These are phyloP conservation scores for Persicaria tinctoria DNA, from an alignment of 148 eudicot species.

Conservation along the genomic window DNA sequence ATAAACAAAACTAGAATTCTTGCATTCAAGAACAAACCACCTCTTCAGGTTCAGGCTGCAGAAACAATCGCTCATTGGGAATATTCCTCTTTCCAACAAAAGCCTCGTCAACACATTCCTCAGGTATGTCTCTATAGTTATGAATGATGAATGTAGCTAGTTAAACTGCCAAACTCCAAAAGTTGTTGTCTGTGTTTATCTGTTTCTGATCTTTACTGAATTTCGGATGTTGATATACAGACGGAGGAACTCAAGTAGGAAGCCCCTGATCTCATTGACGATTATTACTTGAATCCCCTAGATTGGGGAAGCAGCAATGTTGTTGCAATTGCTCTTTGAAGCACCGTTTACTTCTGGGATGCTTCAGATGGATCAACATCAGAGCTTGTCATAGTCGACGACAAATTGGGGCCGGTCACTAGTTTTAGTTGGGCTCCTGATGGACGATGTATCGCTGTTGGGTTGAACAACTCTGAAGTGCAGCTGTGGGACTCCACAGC, in stretches of 20 bases:
- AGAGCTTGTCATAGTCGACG: conserved; percentile 75
- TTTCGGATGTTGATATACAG: conserved; percentile 29
- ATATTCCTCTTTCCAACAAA: conserved; percentile 44
- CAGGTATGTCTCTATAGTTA: conserved; percentile 71
- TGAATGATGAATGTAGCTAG: too few relatives aligned
- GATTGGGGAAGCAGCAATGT: conserved; percentile 89
- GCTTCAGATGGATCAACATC: conserved; percentile 72
- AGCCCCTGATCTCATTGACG: conserved; percentile 90
- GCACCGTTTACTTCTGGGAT: conserved; percentile 90
- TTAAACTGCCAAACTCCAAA: too few relatives aligned
- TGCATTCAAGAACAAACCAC: conserved; percentile 94
- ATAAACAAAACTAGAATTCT: conserved; percentile 84
- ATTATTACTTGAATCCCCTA: conserved; percentile 74
- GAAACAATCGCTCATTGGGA: conserved; percentile 45
- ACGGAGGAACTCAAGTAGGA: conserved; percentile 84
- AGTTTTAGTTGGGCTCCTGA: too few relatives aligned
- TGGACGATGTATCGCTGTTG: too few relatives aligned
- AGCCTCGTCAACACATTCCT: conserved; percentile 75
- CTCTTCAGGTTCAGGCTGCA: conserved; percentile 42
- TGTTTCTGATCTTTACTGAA: too few relatives aligned
- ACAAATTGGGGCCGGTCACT: too few relatives aligned
- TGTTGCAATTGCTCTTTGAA: conserved; percentile 84
- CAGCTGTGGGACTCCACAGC: too few relatives aligned
- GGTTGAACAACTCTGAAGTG: too few relatives aligned
- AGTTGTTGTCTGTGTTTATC: too few relatives aligned